Percentiles rank a stretch among this genome's conserved stretches.
Evolutionary conservation across 495 filamentous ascomycete genomes (phyloP).

Genomic region (Penicillium steckii): DNA sequence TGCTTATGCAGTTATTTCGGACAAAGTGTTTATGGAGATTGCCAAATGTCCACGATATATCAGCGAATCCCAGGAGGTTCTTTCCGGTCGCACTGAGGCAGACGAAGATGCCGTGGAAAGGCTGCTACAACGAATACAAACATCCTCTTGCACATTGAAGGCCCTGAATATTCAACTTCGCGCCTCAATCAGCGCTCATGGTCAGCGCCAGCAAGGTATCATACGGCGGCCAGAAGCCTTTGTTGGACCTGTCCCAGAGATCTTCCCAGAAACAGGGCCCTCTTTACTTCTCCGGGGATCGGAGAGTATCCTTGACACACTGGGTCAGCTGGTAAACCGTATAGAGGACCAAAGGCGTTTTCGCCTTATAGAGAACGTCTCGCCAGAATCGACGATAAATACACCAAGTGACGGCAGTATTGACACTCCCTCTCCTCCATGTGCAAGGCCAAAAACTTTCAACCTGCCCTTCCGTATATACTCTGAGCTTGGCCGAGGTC

Average conservation of each 20-base stretch:
- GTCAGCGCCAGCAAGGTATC: constrained; percentile 26
- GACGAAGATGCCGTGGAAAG: neutral
- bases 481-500: constrained; percentile 29
- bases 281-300: constrained; percentile 26
- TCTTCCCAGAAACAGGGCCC: constrained; percentile 29
- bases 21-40: constrained; percentile 30
- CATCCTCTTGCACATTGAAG: constrained; percentile 13
- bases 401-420: constrained; percentile 13
- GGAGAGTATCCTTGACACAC: constrained; percentile 20
- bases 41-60: constrained; percentile 33
- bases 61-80: constrained; percentile 22
- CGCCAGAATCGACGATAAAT: constrained; percentile 7
- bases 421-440: constrained; percentile 4
- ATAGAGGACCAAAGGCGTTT: constrained; percentile 13
- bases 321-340: constrained; percentile 13
- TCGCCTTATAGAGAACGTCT: constrained; percentile 14
- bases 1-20: constrained; percentile 22
- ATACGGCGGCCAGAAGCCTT: constrained; percentile 21
- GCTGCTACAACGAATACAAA: constrained; percentile 20
- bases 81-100: neutral
- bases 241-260: constrained; percentile 23
- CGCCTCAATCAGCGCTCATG: constrained; percentile 23
- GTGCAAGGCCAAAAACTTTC: neutral
- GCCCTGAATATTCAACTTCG: constrained; percentile 16
- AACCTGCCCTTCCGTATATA: constrained; percentile 27